Percentiles rank a stretch among this genome's conserved stretches.
Evolutionary conservation across 2,329 filamentous ascomycete species (phyloP).

Genomic region (Trichophaea hybrida): DNA sequence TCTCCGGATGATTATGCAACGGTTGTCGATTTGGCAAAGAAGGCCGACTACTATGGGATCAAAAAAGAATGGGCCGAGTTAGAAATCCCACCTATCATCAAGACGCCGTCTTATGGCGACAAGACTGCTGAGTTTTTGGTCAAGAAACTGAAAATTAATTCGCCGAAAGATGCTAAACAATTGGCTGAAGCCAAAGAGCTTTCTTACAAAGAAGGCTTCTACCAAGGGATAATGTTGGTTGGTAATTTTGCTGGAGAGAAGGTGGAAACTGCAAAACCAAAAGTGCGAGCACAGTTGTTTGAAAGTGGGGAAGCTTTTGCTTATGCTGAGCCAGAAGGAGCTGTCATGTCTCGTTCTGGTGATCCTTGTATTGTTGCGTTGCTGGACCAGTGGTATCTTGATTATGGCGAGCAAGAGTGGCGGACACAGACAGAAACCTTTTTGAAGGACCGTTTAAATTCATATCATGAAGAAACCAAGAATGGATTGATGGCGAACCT

Average conservation of each 20-base stretch:
- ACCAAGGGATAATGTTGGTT: slow-evolving; percentile 78
- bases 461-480: slow-evolving; percentile 62
- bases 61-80: slow-evolving; percentile 91
- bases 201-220: slow-evolving; percentile 94
- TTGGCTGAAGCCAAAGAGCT: slow-evolving; percentile 88
- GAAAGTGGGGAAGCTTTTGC: slow-evolving; percentile 67
- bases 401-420: slow-evolving; percentile 89
- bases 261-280: slow-evolving; percentile 74
- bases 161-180: slow-evolving; percentile 83
- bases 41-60: slow-evolving; percentile 90
- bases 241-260: slow-evolving; percentile 79
- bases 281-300: slow-evolving; percentile 65
- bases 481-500: slow-evolving; percentile 73
- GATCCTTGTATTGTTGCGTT: slow-evolving; percentile 89
- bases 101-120: slow-evolving; percentile 76
- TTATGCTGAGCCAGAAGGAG: slow-evolving; percentile 84
- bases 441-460: slow-evolving; percentile 59
- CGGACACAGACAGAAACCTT: slow-evolving; percentile 58
- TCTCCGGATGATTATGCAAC: slow-evolving; percentile 92
- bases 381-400: slow-evolving; percentile 95
- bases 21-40: slow-evolving; percentile 75
- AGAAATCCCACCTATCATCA: slow-evolving; percentile 76
- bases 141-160: slow-evolving; percentile 89
- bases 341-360: slow-evolving; percentile 74
- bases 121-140: slow-evolving; percentile 70